These are phyloP conservation scores for Penicillium paradoxum DNA, from an alignment of 495 filamentous ascomycete species.

Conservation along the genomic window DNA sequence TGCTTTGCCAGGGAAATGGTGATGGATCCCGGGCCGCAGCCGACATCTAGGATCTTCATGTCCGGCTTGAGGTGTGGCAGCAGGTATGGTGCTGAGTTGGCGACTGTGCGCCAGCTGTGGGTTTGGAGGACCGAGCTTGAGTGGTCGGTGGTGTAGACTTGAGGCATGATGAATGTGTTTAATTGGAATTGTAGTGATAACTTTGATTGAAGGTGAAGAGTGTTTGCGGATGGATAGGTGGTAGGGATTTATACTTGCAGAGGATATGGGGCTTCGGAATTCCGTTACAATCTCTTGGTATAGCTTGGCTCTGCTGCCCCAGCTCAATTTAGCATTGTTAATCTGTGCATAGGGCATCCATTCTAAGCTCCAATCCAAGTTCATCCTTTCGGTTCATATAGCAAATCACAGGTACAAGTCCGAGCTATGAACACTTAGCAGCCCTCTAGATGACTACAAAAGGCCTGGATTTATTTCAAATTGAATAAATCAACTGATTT, in stretches of 20 bases:
- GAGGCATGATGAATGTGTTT: not conserved
- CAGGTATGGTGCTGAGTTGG: constrained; percentile 48
- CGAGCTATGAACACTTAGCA: no score
- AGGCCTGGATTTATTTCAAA: no score
- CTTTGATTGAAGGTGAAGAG: not conserved
- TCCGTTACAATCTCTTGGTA: not conserved
- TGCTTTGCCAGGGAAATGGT: constrained; percentile 47
- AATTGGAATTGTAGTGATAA: not conserved
- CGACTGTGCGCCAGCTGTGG: constrained; percentile 49
- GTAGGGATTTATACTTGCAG: constrained; percentile 2
- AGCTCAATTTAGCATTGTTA: not conserved
- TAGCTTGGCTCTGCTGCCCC: not conserved
- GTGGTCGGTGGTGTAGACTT: constrained; percentile 49
- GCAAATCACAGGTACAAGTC: no score
- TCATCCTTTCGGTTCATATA: no score
- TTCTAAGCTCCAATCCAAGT: no score
- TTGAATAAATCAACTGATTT: no score
- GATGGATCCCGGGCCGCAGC: constrained; percentile 57
- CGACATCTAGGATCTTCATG: constrained; percentile 51
- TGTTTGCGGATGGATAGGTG: not conserved
- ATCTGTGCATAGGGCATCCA: no score
- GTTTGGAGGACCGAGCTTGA: constrained; percentile 43
- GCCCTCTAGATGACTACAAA: no score
- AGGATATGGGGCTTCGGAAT: constrained; percentile 11
- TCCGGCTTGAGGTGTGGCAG: constrained; percentile 42